Evolutionary conservation across 78 protist species (phyloP).

Genomic region (Chrysochromulina tobinii): DNA sequence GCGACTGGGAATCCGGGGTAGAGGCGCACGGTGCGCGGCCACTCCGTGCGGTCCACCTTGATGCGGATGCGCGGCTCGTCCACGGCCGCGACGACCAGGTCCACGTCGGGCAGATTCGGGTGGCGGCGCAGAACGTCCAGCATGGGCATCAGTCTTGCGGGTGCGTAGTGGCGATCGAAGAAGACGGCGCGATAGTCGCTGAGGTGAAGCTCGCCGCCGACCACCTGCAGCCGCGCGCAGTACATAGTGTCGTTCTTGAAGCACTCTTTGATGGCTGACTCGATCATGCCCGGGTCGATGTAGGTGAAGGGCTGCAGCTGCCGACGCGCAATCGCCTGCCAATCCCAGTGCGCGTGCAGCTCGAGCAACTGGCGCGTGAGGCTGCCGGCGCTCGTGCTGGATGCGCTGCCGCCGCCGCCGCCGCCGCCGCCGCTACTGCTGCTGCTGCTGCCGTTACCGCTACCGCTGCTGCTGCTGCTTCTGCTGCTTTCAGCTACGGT

Average conservation of each 20-base stretch:
- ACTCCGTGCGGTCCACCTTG: conserved; percentile 45
- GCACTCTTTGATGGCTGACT: not conserved
- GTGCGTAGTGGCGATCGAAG: conserved; percentile 15
- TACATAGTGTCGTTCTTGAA: not conserved
- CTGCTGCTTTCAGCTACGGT: too few relatives aligned
- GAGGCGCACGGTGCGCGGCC: conserved; percentile 18
- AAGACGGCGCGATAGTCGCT: conserved; percentile 12
- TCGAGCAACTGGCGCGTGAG: not conserved
- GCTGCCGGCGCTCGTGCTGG: too few relatives aligned
- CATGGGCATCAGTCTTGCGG: not conserved
- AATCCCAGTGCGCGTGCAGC: not conserved
- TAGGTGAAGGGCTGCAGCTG: not conserved
- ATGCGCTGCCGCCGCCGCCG: too few relatives aligned
- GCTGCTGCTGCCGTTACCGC: too few relatives aligned
- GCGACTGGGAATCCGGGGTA: too few relatives aligned
- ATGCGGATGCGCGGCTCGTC: conserved; percentile 22
- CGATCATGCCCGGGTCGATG: not conserved
- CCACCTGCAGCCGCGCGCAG: not conserved
- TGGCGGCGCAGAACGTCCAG: not conserved
- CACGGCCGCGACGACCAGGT: not conserved
- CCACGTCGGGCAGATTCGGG: not conserved
- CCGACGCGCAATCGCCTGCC: not conserved
- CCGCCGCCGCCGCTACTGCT: too few relatives aligned
- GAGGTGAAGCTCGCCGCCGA: not conserved
- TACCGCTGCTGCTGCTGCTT: too few relatives aligned